Percentiles rank a stretch among this genome's conserved stretches.
These are phyloP conservation scores for Salvia sclarea DNA, from an alignment of 305 asterid species.

Conservation along the genomic window DNA sequence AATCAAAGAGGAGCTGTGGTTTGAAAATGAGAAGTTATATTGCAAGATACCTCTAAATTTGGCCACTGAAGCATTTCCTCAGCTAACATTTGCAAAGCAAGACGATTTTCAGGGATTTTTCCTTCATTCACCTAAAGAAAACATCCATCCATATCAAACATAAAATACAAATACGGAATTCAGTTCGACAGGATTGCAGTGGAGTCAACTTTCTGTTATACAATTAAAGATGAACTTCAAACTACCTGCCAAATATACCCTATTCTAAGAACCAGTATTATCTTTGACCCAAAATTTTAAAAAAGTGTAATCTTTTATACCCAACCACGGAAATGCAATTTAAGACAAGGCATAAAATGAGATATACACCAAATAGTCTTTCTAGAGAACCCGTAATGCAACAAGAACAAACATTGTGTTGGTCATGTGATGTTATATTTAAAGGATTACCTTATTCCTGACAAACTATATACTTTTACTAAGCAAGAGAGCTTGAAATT, in stretches of 20 bases:
- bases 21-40: constrained; percentile 1
- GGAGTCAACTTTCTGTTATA: constrained; percentile 9
- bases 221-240: not conserved
- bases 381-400: not conserved
- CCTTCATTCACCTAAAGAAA: constrained; percentile 76
- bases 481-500: constrained; percentile 6
- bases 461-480: not conserved
- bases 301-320: not conserved
- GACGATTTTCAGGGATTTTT: constrained; percentile 62
- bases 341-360: not conserved
- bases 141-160: constrained; percentile 15
- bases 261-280: not conserved
- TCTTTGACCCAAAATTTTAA: not conserved
- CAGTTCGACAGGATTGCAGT: constrained; percentile 10
- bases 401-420: not conserved
- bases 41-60: constrained; percentile 68
- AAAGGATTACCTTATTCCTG: not conserved
- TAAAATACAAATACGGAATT: not conserved
- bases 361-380: not conserved
- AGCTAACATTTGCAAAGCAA: constrained; percentile 77
- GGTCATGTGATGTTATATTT: not conserved
- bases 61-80: constrained; percentile 95
- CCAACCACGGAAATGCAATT: not conserved
- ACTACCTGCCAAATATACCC: not conserved
- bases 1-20: not conserved